A percentile compares a stretch with the other conserved stretches of the same genome.
Evolutionary conservation across 2,329 filamentous ascomycete genomes (phyloP).

Genomic region (Paradendryphiella salina): DNA sequence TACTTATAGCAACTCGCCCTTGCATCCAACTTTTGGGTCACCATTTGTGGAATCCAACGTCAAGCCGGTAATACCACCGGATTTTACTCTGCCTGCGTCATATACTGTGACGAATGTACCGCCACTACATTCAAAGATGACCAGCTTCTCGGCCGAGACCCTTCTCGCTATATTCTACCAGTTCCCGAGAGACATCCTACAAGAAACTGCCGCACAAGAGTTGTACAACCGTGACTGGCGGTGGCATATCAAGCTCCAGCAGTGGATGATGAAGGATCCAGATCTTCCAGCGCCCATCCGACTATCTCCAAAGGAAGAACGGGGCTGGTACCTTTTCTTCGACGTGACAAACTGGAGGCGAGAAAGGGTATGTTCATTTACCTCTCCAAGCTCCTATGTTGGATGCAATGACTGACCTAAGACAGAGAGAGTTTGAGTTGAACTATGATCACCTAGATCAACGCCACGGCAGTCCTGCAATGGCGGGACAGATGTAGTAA

Average conservation of each 20-base stretch:
- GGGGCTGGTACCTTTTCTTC: conserved; percentile 60
- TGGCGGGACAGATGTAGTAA: conserved; percentile 33
- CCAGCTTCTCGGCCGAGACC: conserved; percentile 65
- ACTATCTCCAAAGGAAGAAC: conserved; percentile 53
- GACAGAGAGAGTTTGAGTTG: conserved; percentile 55
- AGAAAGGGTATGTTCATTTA: conserved; percentile 48
- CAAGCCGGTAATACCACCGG: conserved; percentile 61
- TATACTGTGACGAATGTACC: conserved; percentile 70
- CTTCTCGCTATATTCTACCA: conserved; percentile 73
- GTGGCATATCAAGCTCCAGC: conserved; percentile 58
- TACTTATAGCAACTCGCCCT: conserved; percentile 51
- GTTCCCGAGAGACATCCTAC: conserved; percentile 65
- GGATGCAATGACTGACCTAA: conserved; percentile 20
- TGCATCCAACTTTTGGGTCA: conserved; percentile 66
- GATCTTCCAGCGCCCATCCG: conserved; percentile 51
- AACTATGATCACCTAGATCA: conserved; percentile 57
- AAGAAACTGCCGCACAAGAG: conserved; percentile 67
- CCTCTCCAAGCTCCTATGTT: not conserved
- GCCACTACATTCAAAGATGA: conserved; percentile 60
- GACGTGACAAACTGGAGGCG: conserved; percentile 58
- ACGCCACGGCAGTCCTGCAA: conserved; percentile 44
- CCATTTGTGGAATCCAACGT: conserved; percentile 63
- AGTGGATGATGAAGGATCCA: conserved; percentile 60
- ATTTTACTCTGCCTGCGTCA: conserved; percentile 65
- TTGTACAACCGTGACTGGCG: conserved; percentile 59